Evolutionary conservation across 2,329 filamentous ascomycete genomes (phyloP), one percentile per base, ranked within the genome.

Genomic region (Colletotrichum simmondsii): DNA sequence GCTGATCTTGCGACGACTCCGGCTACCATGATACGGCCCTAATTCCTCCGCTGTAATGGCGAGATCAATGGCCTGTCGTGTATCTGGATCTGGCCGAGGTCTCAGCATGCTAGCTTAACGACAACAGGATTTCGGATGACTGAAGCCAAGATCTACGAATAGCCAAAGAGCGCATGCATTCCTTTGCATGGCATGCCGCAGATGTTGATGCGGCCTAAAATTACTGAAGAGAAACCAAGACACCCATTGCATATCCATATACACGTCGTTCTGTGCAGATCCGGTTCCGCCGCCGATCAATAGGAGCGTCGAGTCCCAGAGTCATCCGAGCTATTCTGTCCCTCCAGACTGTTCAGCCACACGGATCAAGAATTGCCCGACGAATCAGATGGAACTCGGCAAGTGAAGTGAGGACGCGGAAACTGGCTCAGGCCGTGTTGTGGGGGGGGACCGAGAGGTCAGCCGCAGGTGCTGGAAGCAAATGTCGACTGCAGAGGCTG

Each of bases 341-440:
- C 49, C 32, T 73, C 46, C 35, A 71, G 46, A 56, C 28, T 56
- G 46, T 57, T 53, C 60, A 60, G 60, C 71, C 71, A 54, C 66
- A 61, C 67, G 66, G 56, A 54, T 61, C 28, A 22, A 30, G 16
- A 26, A 16, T 3, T 62, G 37, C 46, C 42, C 28, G 69, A 19
- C 30, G 22, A 19, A 73, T 65, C 71, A 65, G 67, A 73, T 56
- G 66, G 37, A 70, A 65, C 22, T 19, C 24, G 12, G 16, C 42
- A 59, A 42, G 61, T 19, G 68, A 12, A 16, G 32, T 26, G 2
- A 56, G 3, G 67, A 53, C 26, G 49, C 57, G 54, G 66, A 61
- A 72, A 72, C 66, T 71, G 56, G 67, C 66, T 42, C 66, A 49
- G 56, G 56, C 66, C 46, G 71, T 73, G 49, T 37, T 49, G 56